Conservation (phyloP, 805 yeast genomes). For the Metschnikowia kunwiensis region DNA sequence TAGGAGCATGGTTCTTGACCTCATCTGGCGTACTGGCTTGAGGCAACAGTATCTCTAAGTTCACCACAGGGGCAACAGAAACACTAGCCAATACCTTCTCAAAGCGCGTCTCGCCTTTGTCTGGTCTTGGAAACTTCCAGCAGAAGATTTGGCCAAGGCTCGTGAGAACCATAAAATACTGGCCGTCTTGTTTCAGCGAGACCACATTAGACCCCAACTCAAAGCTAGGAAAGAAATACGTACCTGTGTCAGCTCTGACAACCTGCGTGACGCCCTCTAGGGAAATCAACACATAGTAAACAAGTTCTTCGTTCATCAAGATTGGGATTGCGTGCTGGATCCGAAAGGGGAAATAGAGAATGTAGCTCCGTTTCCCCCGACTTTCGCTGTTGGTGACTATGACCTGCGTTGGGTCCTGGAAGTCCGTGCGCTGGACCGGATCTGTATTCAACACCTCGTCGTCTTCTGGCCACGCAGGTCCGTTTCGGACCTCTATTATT, state of each 20-base stretch:
- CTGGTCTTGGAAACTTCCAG: conserved; percentile 42
- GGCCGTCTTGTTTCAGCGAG: conserved; percentile 31
- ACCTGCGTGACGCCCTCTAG: conserved; percentile 55
- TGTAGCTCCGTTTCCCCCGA: conserved; percentile 21
- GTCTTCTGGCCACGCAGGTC: conserved; percentile 39
- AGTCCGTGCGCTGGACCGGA: conserved; percentile 41
- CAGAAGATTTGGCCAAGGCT: conserved; percentile 48
- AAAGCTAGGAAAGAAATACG: conserved; percentile 43
- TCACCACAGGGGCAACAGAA: conserved; percentile 53
- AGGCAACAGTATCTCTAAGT: conserved; percentile 24
- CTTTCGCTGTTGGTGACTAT: conserved; percentile 36
- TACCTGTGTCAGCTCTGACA: conserved; percentile 43
- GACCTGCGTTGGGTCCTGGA: conserved; percentile 45
- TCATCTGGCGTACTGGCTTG: not conserved
- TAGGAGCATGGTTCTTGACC: conserved; percentile 1
- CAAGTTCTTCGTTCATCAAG: conserved; percentile 28
- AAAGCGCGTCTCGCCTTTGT: conserved; percentile 16
- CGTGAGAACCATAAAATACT: conserved; percentile 44
- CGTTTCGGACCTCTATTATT: conserved; percentile 41
- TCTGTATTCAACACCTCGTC: conserved; percentile 36
- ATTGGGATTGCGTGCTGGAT: conserved; percentile 47
- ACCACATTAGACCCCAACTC: conserved; percentile 51
- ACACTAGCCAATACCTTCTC: conserved; percentile 38
- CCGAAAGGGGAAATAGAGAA: conserved; percentile 44
- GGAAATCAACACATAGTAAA: conserved; percentile 53